phyloP scores from a whole-genome alignment of 352 stramenopile genomes.

The Globisporangium uncinulatum region DNA sequence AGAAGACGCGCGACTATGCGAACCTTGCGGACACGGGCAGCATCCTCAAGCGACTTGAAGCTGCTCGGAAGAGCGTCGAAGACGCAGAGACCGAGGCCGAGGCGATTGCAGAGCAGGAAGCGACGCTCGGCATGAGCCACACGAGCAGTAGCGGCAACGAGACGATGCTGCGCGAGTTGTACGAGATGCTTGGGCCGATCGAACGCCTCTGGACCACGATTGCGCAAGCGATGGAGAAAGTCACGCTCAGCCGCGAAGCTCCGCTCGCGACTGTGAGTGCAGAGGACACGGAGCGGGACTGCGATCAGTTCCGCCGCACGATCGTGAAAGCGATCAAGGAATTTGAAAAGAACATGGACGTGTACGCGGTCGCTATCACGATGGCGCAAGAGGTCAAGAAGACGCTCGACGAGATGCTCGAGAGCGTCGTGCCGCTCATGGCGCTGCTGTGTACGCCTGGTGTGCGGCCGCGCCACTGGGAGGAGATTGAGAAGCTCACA shows the following conservation, averaged over 20 bases:
- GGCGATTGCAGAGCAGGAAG: slow-evolving; percentile 85
- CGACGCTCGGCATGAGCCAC: slow-evolving; percentile 74
- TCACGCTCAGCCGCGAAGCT: slow-evolving; percentile 63
- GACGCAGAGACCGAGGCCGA: slow-evolving; percentile 81
- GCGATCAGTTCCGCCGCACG: slow-evolving; percentile 83
- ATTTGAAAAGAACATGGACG: slow-evolving; percentile 85
- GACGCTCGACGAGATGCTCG: slow-evolving; percentile 78
- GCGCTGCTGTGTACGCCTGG: slow-evolving; percentile 89
- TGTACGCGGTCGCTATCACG: slow-evolving; percentile 70
- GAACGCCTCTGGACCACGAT: slow-evolving; percentile 86
- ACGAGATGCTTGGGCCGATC: slow-evolving; percentile 81
- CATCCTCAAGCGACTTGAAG: slow-evolving; percentile 78
- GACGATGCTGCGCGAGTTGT: slow-evolving; percentile 59
- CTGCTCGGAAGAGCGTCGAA: slow-evolving; percentile 71
- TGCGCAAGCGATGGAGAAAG: slow-evolving; percentile 68
- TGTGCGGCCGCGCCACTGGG: slow-evolving; percentile 90
- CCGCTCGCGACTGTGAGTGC: slow-evolving; percentile 69
- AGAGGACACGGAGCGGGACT: slow-evolving; percentile 81
- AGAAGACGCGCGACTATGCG: slow-evolving; percentile 88
- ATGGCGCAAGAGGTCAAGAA: slow-evolving; percentile 83
- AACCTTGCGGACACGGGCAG: slow-evolving; percentile 76
- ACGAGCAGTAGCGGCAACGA: slow-evolving; percentile 59
- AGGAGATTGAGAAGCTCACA: slow-evolving; percentile 88
- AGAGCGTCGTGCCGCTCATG: slow-evolving; percentile 91
- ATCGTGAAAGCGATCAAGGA: slow-evolving; percentile 90